Base-by-base conservation (phyloP, 1,139 yeast species). In the Pichia sp. region DNA sequence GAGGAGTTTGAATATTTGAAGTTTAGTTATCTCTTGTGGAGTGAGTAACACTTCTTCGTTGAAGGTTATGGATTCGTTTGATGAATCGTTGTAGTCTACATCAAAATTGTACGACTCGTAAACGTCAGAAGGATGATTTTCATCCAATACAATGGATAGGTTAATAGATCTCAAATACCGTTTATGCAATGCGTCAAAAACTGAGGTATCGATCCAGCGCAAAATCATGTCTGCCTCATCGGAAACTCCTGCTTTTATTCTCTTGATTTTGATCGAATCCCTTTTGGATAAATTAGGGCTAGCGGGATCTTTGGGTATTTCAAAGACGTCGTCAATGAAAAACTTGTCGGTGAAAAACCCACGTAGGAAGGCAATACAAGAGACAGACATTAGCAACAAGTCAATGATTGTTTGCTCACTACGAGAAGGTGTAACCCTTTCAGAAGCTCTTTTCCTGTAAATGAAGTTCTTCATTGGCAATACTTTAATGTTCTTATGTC, bases 131-230 rank as follows among this genome's bases (percentile, higher is more conserved):
- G 81, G 79, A 1, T 68, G 60, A 2, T 62, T 55, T 32, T 74
- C 73, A 57, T 78, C 75, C 8, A 74, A 60, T 52, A 76, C 72
- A 5, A 81, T 72, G 1, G 77, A 74, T 44, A 82, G 66, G 53
- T 77, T 75, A 15, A 82, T 59, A 0, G 79, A 77, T 54, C 72
- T 70, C 40, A 83, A 63, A 54, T 72, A 75, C 29, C 74, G 70
- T 36, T 65, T 60, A 34, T 69, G 70, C 11, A 82, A 66, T 1
- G 81, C 75, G 45, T 75, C 77, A 50, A 70, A 67, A 5, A 79
- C 74, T 7, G 84, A 82, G 34, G 67, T 66, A 48, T 81, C 82
- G 32, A 82, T 63, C 82, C 85, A 81, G 54, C 75, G 72, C 29
- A 80, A 64, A 44, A 81, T 70, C 13, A 61, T 55, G 62, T 80